Conservation (phyloP, 495 filamentous ascomycete species). For the Corynascus novoguineensis region DNA sequence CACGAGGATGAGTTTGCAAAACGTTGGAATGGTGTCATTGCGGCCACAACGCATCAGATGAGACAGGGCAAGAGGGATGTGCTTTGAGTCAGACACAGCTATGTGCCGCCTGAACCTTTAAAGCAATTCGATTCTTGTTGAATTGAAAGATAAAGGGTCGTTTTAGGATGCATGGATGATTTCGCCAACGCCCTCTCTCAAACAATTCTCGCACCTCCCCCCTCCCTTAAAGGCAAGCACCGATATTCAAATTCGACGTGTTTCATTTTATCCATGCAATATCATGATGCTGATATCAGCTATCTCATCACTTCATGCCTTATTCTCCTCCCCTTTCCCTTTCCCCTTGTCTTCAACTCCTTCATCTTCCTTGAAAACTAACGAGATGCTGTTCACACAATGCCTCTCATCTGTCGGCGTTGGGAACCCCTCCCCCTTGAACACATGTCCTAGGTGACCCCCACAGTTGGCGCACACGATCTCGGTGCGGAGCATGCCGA, state of each 20-base stretch:
- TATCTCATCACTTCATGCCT: neutral
- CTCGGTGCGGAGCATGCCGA: slow-evolving; percentile 85
- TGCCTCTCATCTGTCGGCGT: slow-evolving; percentile 95
- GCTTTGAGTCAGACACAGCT: neutral
- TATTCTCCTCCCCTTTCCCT: slow-evolving; percentile 27
- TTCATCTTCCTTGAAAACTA: slow-evolving; percentile 66
- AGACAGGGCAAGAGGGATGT: neutral
- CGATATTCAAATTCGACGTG: no score
- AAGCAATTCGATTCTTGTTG: no score
- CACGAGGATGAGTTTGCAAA: slow-evolving; percentile 16
- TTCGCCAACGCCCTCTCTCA: no score
- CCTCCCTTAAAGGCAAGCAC: no score
- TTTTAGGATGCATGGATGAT: no score
- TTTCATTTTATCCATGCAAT: no score
- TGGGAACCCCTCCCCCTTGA: slow-evolving; percentile 86
- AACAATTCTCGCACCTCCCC: no score
- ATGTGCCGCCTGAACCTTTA: neutral
- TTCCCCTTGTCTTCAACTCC: slow-evolving; percentile 25
- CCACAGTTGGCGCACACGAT: slow-evolving; percentile 93
- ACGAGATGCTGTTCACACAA: slow-evolving; percentile 90
- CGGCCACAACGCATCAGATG: slow-evolving; percentile 14
- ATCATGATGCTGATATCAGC: no score
- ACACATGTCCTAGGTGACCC: slow-evolving; percentile 94
- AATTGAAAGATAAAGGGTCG: no score
- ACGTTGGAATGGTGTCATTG: slow-evolving; percentile 12